These are phyloP conservation scores for Kuraishia capsulata DNA, from an alignment of 805 yeast species.

Conservation along the genomic window DNA sequence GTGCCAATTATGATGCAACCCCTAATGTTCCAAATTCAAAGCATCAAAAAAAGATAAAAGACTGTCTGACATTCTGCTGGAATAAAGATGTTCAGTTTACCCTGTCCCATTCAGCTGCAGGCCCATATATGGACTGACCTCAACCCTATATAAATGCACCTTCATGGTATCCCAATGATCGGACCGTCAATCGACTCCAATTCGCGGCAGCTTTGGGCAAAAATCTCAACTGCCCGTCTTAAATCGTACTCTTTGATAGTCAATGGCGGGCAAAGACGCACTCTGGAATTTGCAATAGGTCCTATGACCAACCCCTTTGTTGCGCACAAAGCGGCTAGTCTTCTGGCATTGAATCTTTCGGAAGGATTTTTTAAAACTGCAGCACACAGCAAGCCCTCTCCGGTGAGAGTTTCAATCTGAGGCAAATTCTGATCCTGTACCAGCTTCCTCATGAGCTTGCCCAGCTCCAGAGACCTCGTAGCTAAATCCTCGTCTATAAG, in stretches of 20 bases:
- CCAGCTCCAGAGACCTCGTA: not conserved
- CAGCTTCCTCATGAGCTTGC: not conserved
- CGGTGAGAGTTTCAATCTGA: conserved; percentile 11
- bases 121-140: no score
- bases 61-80: no score
- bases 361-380: conserved; percentile 8
- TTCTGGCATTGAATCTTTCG: conserved; percentile 9
- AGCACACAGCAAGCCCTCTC: conserved; percentile 16
- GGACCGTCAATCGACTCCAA: conserved; percentile 2
- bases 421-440: conserved; percentile 5
- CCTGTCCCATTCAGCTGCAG: no score
- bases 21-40: no score
- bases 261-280: conserved; percentile 19
- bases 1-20: no score
- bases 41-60: no score
- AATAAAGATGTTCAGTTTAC: no score
- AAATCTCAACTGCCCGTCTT: conserved; percentile 13
- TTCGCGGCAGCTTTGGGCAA: conserved; percentile 11
- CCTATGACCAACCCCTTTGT: conserved; percentile 13
- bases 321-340: conserved; percentile 14
- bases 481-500: conserved; percentile 4
- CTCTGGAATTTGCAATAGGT: conserved; percentile 14
- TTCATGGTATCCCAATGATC: not conserved
- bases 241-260: conserved; percentile 13
- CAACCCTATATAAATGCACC: no score